Evolutionary conservation across 257 asterid species (phyloP).

Genomic region (Lantana camara): DNA sequence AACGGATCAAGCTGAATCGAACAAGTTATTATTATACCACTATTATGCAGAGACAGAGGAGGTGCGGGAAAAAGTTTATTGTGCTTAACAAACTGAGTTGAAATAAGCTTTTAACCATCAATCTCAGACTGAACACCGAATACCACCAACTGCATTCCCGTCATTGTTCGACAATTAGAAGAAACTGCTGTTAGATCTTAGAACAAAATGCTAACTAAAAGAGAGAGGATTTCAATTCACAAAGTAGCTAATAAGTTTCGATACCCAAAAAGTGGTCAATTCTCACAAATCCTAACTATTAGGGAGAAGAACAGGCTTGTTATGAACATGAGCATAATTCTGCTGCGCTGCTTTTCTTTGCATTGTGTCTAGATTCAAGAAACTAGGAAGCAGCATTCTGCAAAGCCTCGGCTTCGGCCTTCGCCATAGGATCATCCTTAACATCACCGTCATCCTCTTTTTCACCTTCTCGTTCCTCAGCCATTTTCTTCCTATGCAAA

Average conservation of each 20-base stretch:
- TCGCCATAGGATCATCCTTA: slow-evolving; percentile 75
- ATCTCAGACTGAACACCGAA: too few relatives aligned
- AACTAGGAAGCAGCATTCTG: slow-evolving; percentile 44
- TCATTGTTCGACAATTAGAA: not conserved
- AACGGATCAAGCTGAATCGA: too few relatives aligned
- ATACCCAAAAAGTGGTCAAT: not conserved
- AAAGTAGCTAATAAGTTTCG: not conserved
- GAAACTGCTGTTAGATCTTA: not conserved
- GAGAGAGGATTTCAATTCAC: not conserved
- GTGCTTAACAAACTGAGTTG: too few relatives aligned
- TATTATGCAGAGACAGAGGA: too few relatives aligned
- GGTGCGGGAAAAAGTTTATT: too few relatives aligned
- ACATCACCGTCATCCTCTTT: slow-evolving; percentile 55
- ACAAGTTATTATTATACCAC: too few relatives aligned
- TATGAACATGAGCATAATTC: not conserved
- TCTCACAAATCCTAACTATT: not conserved
- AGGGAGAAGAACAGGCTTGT: too few relatives aligned
- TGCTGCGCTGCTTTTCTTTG: too few relatives aligned
- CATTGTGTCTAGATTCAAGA: slow-evolving; percentile 2
- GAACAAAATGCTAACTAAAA: slow-evolving; percentile 2
- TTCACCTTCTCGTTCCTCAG: slow-evolving; percentile 89
- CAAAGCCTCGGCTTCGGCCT: slow-evolving; percentile 75
- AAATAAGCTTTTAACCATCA: too few relatives aligned
- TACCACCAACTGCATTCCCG: too few relatives aligned
- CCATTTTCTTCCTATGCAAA: slow-evolving; percentile 76